Evolutionary conservation across 1,139 yeast genomes (phyloP).

Genomic region (Protomyces pachydermus): DNA sequence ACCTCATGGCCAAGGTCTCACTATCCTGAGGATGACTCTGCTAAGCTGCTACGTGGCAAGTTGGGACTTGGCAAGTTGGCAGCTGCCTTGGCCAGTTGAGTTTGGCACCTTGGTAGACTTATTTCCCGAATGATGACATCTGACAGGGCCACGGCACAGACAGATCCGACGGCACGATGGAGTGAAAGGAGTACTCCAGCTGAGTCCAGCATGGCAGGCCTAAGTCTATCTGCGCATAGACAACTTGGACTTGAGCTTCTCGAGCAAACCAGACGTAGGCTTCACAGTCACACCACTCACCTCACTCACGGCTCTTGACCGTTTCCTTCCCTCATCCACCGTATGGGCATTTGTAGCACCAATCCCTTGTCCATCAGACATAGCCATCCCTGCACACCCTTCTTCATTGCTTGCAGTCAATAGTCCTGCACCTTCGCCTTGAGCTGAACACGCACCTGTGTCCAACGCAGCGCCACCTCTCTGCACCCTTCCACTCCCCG

Average conservation of each 20-base stretch:
- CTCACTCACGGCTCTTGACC: not conserved
- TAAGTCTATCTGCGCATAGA: not conserved
- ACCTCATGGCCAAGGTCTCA: too few relatives aligned
- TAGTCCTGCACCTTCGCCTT: not conserved
- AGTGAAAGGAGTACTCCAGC: not conserved
- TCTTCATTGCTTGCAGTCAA: not conserved
- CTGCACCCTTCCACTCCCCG: too few relatives aligned
- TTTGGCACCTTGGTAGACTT: too few relatives aligned
- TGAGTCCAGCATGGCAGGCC: not conserved
- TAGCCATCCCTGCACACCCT: not conserved
- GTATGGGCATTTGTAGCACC: not conserved
- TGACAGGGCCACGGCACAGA: too few relatives aligned
- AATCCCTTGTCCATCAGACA: not conserved
- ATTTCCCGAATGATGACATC: too few relatives aligned
- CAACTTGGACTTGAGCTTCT: not conserved
- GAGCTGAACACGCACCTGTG: not conserved
- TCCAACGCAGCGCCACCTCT: not conserved
- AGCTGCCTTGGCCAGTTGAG: too few relatives aligned
- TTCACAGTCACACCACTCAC: not conserved
- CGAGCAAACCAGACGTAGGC: not conserved
- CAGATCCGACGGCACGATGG: too few relatives aligned
- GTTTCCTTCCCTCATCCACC: not conserved
- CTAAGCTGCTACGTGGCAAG: too few relatives aligned
- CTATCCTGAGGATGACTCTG: too few relatives aligned
- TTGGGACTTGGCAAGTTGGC: too few relatives aligned